Evolutionary conservation across 2,329 filamentous ascomycete species (phyloP).

Genomic region (Fusarium globosum): DNA sequence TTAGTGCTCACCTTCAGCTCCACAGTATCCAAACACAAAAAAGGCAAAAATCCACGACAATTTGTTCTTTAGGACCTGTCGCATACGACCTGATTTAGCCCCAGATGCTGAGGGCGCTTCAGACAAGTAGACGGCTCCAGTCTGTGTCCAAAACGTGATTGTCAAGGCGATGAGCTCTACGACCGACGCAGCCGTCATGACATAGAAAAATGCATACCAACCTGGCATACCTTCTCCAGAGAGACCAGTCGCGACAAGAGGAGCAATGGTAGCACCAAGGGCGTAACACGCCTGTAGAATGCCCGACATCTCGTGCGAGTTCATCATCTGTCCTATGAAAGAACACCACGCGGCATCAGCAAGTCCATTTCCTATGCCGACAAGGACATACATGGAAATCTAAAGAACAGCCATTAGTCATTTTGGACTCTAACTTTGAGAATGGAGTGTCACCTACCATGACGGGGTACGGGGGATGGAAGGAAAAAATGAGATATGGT

Average conservation of each 20-base stretch:
- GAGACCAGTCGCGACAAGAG: neutral
- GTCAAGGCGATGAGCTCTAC: neutral
- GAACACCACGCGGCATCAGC: neutral
- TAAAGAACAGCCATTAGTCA: neutral
- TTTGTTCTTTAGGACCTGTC: neutral
- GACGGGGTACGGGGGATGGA: neutral
- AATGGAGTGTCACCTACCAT: neutral
- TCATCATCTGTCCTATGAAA: neutral
- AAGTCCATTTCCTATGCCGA: neutral
- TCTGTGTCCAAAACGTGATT: neutral
- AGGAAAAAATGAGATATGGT: neutral
- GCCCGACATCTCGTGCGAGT: neutral
- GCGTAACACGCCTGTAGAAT: neutral
- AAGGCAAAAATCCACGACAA: neutral
- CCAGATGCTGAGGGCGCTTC: neutral
- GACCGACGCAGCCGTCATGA: neutral
- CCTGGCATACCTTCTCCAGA: neutral
- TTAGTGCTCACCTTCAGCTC: neutral
- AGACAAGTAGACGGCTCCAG: neutral
- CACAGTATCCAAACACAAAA: neutral
- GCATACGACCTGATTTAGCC: neutral
- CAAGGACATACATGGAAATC: neutral
- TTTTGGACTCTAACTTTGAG: neutral
- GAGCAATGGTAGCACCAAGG: neutral
- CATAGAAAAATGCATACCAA: neutral